These are phyloP conservation scores for Russula lepida DNA, from an alignment of 768 basidiomycete genomes.

Conservation along the genomic window DNA sequence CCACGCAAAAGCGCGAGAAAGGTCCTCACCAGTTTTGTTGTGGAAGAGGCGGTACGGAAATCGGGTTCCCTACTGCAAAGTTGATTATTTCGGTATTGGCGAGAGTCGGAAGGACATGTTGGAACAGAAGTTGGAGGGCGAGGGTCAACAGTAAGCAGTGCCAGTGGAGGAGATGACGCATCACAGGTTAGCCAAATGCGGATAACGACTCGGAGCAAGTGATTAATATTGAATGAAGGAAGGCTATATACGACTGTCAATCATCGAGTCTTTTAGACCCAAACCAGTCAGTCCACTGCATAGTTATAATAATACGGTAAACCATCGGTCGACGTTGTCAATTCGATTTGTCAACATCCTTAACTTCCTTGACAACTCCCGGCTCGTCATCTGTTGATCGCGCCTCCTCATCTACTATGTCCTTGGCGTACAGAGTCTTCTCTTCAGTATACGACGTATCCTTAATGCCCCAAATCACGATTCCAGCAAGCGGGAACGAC, in stretches of 20 bases:
- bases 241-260: too few relatives aligned
- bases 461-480: constrained; percentile 31
- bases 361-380: neutral
- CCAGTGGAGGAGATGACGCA: neutral
- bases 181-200: neutral
- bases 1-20: too few relatives aligned
- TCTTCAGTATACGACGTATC: constrained; percentile 34
- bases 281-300: too few relatives aligned
- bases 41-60: constrained; percentile 23
- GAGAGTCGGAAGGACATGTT: neutral
- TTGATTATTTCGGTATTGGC: constrained; percentile 65
- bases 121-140: neutral
- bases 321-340: too few relatives aligned
- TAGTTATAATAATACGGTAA: too few relatives aligned
- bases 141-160: neutral
- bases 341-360: neutral
- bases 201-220: too few relatives aligned
- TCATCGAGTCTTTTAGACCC: too few relatives aligned
- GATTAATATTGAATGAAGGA: too few relatives aligned
- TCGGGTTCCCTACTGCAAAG: constrained; percentile 32
- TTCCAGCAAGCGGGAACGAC: constrained; percentile 30
- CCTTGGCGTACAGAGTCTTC: constrained; percentile 27
- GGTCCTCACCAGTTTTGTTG: constrained; percentile 23
- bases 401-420: constrained; percentile 13
- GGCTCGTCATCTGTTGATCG: neutral